Percentiles rank a stretch among this genome's conserved stretches.
These are phyloP conservation scores for Leccinellum albellum DNA, from an alignment of 768 basidiomycete species.

Conservation along the genomic window DNA sequence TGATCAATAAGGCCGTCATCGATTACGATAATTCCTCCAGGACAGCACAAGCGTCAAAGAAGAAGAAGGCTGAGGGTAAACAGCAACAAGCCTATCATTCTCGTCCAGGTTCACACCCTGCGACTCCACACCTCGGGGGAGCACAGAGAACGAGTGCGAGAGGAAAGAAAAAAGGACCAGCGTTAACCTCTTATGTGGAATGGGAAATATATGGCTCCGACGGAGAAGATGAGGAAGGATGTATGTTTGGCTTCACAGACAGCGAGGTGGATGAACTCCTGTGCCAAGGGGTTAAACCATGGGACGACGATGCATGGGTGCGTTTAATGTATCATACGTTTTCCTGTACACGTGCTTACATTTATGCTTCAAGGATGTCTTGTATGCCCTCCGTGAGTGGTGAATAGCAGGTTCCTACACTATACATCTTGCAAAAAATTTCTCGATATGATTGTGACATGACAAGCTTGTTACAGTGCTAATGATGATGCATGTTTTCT, in stretches of 20 bases:
- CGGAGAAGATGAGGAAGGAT: not conserved
- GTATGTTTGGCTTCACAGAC: not conserved
- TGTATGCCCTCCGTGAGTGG: conserved; percentile 1
- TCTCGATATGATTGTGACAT: not conserved
- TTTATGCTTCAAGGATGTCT: conserved; percentile 12
- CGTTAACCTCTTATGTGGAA: not conserved
- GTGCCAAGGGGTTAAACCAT: conserved; percentile 33
- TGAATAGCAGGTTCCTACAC: not conserved
- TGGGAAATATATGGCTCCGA: not conserved
- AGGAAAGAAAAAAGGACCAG: not conserved
- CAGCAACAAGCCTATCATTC: not conserved
- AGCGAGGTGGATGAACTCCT: not conserved
- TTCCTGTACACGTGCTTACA: not conserved
- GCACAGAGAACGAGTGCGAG: not conserved
- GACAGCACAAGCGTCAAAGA: not conserved
- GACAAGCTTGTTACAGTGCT: not conserved
- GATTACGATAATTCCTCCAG: not conserved
- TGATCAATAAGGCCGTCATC: not conserved
- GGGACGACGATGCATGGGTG: conserved; percentile 43
- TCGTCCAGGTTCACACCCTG: not conserved
- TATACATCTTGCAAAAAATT: not conserved
- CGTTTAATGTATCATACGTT: conserved; percentile 4
- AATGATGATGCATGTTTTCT: not conserved
- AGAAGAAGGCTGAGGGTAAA: not conserved
- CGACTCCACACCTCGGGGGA: not conserved